phyloP scores from a whole-genome alignment of 2,329 filamentous ascomycete genomes.

The Aspergillus nomiae region DNA sequence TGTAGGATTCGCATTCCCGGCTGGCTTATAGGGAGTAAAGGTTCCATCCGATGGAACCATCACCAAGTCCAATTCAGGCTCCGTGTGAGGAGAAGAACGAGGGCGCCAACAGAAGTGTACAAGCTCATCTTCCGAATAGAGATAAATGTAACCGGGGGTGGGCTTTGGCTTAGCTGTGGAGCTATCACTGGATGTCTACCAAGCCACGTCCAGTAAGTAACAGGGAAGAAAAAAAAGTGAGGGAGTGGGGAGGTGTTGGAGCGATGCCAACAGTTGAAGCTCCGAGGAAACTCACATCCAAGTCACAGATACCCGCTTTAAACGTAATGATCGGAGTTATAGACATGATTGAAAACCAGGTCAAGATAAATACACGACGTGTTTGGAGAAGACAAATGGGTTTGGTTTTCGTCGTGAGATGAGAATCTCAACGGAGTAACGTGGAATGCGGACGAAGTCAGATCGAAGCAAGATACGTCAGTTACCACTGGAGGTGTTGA shows the following conservation, averaged over 20 bases:
- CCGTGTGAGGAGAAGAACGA: constrained; percentile 67
- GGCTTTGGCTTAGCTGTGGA: constrained; percentile 72
- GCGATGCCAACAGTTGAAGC: background rate
- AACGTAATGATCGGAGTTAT: constrained; percentile 87
- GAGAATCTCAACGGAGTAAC: background rate
- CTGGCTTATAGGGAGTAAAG: constrained; percentile 77
- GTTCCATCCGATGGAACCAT: constrained; percentile 90
- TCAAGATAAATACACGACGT: constrained; percentile 5
- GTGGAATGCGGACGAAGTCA: constrained; percentile 4
- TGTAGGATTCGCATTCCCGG: constrained; percentile 64
- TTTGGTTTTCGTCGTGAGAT: background rate
- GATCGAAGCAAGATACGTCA: constrained; percentile 15
- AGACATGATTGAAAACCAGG: constrained; percentile 63
- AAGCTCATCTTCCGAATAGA: constrained; percentile 91
- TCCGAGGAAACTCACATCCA: constrained; percentile 65
- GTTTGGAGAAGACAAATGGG: constrained; percentile 7
- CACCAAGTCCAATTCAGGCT: constrained; percentile 83
- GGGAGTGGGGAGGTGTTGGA: background rate
- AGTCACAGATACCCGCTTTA: constrained; percentile 87
- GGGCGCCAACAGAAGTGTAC: constrained; percentile 97
- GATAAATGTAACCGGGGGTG: constrained; percentile 83
- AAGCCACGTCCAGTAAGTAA: constrained; percentile 13
- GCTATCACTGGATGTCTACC: constrained; percentile 58
- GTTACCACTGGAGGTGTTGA: background rate
- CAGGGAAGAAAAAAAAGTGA: background rate